phyloP scores from a whole-genome alignment of 495 filamentous ascomycete genomes.

The Penicillium daleae region DNA sequence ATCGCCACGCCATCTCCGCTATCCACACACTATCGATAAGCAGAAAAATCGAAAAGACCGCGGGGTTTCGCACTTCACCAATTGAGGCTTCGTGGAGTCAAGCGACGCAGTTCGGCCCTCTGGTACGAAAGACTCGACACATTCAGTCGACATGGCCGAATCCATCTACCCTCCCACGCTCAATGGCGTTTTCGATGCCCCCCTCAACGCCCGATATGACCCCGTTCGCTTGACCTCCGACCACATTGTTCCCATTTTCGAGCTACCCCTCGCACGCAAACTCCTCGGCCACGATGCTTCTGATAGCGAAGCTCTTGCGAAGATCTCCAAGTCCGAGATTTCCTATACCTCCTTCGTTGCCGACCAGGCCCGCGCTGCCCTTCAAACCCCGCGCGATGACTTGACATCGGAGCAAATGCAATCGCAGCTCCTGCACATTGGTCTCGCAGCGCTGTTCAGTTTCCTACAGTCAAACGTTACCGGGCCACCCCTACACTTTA shows the following conservation, averaged over 20 bases:
- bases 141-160: constrained; percentile 35
- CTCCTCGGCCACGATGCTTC: constrained; percentile 40
- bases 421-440: constrained; percentile 60
- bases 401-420: constrained; percentile 37
- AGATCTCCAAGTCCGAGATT: constrained; percentile 33
- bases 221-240: constrained; percentile 42
- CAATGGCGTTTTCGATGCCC: constrained; percentile 40
- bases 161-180: constrained; percentile 34
- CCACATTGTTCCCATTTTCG: constrained; percentile 41
- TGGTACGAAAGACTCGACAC: constrained; percentile 7
- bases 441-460: constrained; percentile 72
- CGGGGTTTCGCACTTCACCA: constrained; percentile 32
- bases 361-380: constrained; percentile 32
- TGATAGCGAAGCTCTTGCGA: constrained; percentile 27
- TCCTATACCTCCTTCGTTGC: constrained; percentile 46
- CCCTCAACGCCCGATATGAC: constrained; percentile 39
- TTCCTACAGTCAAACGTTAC: constrained; percentile 94
- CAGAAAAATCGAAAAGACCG: constrained; percentile 38
- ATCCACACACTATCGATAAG: constrained; percentile 39
- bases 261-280: constrained; percentile 42
- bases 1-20: constrained; percentile 22
- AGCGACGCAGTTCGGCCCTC: background rate
- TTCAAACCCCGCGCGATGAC: constrained; percentile 29
- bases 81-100: constrained; percentile 14
- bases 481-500: constrained; percentile 73